Evolutionary conservation across 176 grass and related monocot genomes (phyloP), one percentile per base, ranked within the genome.

Genomic region (Phoenix roebelenii): DNA sequence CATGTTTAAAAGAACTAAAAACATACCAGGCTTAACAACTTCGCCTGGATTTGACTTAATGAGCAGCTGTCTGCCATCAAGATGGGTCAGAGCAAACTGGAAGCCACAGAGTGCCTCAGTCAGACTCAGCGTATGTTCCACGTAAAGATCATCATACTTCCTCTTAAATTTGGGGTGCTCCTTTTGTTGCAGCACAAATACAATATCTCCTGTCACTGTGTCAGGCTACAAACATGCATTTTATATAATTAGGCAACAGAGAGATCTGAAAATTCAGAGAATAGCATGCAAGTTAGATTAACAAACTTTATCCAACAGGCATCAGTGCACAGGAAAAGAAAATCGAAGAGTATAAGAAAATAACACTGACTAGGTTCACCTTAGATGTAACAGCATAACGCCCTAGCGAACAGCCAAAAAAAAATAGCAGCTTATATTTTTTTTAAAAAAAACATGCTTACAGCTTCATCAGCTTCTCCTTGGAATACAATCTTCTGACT

Each of bases 401-500:
- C 35, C 2, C 35, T 44, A 44, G 35, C 14, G 10, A 44, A 44
- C 35, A 44, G 9, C 35, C 35, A 10, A 44, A 10, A 10, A 10
- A 10, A 44, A 5, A 32, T 32, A 32, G 5, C 2, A 44, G 2
- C 12, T 44, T 12, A 9, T 39, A 35, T 7, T 10, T 7, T 39
- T 39, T 39, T 2, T 0, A 32, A 39, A 39, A 44, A 44, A 3
- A 12, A 3, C 35, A 3, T 14, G 35, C 84, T 83, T 68, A 93
- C 85, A 74, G 94, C 94, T 89, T 99, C 94, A 66, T 99, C 94
- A 16, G 94, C 88, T 82, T 89, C 85, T 77, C 94, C 88, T 81
- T 93, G 82, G 54, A 99, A 99, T 59, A 78, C 80, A 78, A 93
- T 93, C 74, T 89, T 99, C 71, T 99, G 94, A 15, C 74, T 74